Evolutionary conservation across 2,329 filamentous ascomycete species (phyloP).

Genomic region (Neocatenulostroma microsporum): DNA sequence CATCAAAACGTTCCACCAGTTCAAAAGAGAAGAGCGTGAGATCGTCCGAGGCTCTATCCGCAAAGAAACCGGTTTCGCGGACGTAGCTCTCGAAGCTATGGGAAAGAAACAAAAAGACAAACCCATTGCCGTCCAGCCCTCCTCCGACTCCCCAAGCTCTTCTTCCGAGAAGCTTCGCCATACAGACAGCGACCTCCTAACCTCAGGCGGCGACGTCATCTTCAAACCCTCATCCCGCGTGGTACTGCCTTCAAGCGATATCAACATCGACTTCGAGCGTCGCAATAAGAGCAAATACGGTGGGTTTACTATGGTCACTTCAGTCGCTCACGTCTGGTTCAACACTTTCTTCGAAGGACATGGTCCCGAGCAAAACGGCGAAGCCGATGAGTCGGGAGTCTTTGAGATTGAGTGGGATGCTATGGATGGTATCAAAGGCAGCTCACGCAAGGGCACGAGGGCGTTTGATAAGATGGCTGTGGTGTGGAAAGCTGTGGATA

Average conservation of each 20-base stretch:
- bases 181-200: constrained; percentile 11
- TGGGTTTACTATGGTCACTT: constrained; percentile 81
- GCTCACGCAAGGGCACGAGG: constrained; percentile 68
- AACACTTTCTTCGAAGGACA: constrained; percentile 87
- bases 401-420: constrained; percentile 66
- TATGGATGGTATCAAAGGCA: constrained; percentile 94
- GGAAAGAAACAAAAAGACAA: constrained; percentile 21
- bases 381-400: constrained; percentile 59
- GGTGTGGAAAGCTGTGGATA: constrained; percentile 59
- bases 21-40: constrained; percentile 62
- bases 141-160: constrained; percentile 6
- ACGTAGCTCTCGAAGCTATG: constrained; percentile 36
- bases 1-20: constrained; percentile 77
- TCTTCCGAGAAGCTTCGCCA: too few species aligned
- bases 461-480: constrained; percentile 77
- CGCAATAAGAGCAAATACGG: constrained; percentile 69
- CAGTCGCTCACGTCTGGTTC: constrained; percentile 94
- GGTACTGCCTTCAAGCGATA: constrained; percentile 68
- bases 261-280: constrained; percentile 84
- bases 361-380: constrained; percentile 60
- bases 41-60: constrained; percentile 52
- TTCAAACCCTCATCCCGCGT: constrained; percentile 65
- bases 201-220: constrained; percentile 63
- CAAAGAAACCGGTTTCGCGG: constrained; percentile 34
- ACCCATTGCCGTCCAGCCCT: constrained; percentile 11